These are phyloP conservation scores for Botrytis fabae DNA, from an alignment of 2,329 filamentous ascomycete genomes.

Conservation along the genomic window DNA sequence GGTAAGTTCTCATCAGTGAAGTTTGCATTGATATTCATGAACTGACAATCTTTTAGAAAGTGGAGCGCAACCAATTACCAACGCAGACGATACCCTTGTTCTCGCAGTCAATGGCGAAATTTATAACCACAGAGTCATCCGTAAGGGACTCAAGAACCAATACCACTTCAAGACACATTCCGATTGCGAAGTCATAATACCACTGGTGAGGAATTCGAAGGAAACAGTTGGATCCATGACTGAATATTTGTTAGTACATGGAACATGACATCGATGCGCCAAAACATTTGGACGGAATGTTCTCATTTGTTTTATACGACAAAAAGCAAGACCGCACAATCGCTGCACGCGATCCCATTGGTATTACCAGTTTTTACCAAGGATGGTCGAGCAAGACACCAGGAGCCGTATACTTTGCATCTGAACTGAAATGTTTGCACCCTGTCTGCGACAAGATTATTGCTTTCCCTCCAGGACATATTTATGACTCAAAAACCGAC, in stretches of 20 bases:
- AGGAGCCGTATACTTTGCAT: conserved; percentile 89
- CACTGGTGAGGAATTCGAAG: conserved; percentile 63
- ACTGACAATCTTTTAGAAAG: conserved; percentile 53
- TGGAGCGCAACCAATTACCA: conserved; percentile 93
- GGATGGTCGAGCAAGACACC: conserved; percentile 84
- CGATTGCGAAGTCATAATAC: conserved; percentile 98
- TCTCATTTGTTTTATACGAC: conserved; percentile 98
- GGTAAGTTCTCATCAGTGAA: conserved; percentile 41
- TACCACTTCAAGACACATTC: conserved; percentile 99
- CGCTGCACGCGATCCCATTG: conserved; percentile 93
- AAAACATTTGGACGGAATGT: conserved; percentile 97
- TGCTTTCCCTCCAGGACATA: conserved; percentile 89
- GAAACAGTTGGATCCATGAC: conserved; percentile 7
- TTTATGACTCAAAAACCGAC: conserved; percentile 93
- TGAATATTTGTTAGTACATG: conserved; percentile 65
- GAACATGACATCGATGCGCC: conserved; percentile 90
- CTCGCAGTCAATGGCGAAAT: conserved; percentile 99
- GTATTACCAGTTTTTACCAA: conserved; percentile 96
- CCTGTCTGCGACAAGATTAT: conserved; percentile 94
- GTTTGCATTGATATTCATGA: neutral
- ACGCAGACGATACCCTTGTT: conserved; percentile 82
- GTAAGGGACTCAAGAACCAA: conserved; percentile 77
- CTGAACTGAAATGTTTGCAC: conserved; percentile 91
- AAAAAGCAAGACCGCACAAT: conserved; percentile 90
- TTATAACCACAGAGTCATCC: conserved; percentile 96